These are phyloP conservation scores for Serendipita sp. DNA, from an alignment of 768 basidiomycete genomes.

Conservation along the genomic window DNA sequence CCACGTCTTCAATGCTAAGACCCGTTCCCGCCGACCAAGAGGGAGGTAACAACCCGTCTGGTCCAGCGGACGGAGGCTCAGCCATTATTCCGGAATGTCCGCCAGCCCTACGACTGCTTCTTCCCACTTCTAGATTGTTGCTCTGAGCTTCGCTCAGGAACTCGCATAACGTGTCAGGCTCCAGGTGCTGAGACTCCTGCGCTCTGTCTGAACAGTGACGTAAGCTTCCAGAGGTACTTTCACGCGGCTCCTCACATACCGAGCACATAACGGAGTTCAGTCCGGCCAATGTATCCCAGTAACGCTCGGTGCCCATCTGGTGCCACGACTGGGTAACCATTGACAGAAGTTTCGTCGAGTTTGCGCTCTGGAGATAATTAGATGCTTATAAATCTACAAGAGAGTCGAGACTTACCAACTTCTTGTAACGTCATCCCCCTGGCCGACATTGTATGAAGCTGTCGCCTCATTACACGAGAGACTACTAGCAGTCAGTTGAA, in stretches of 20 bases:
- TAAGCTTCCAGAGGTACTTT: neutral
- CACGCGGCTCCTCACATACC: constrained; percentile 29
- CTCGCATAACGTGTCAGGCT: constrained; percentile 49
- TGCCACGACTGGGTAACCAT: constrained; percentile 82
- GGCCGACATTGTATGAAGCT: constrained; percentile 55
- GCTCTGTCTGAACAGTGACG: constrained; percentile 42
- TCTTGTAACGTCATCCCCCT: constrained; percentile 61
- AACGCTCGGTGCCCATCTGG: constrained; percentile 42
- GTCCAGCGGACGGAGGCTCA: neutral
- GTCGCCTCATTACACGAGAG: constrained; percentile 75
- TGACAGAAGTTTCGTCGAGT: constrained; percentile 55
- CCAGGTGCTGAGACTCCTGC: constrained; percentile 41
- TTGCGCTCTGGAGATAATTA: constrained; percentile 36
- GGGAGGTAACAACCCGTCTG: neutral
- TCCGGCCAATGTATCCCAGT: constrained; percentile 75
- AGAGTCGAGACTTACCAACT: constrained; percentile 42
- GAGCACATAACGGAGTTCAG: constrained; percentile 71
- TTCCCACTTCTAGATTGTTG: neutral
- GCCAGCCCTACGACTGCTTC: constrained; percentile 26
- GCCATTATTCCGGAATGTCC: neutral
- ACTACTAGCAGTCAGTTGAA: constrained; percentile 28
- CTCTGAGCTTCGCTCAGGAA: constrained; percentile 36
- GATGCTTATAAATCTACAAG: constrained; percentile 7
- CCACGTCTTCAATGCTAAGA: constrained; percentile 43
- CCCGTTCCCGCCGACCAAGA: constrained; percentile 25